Evolutionary conservation across 2,329 filamentous ascomycete species (phyloP), one percentile per base, ranked within the genome.

Genomic region (Ceratocystis ficicola): DNA sequence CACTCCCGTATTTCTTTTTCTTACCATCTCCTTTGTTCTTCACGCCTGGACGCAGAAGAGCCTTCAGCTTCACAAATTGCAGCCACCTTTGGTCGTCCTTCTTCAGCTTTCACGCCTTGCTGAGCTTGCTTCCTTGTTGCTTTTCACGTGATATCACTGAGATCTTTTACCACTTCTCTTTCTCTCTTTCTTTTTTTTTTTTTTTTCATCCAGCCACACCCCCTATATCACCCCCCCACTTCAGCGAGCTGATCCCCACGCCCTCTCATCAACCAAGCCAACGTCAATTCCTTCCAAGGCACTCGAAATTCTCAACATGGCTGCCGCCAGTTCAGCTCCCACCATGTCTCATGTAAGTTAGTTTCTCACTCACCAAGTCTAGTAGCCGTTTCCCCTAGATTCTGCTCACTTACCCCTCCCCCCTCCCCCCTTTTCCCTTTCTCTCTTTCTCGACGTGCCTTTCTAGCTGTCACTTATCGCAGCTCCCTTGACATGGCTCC

Each of bases 111-210:
- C 20, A 25, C 50, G 25, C 20, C 50, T 28, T 25, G 22, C 12
- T 12, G 12, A 41, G 36, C 36, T 41, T 41, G 25, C 50, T 7
- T 30, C 15, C 22, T 57, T n/a, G 22, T 12, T 57, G 1, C 25
- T 28, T 22, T 57, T 30, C 52, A 57, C 52, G 52, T 57, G 52
- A 57, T 57, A 30, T 57, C 52, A 30, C 52, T 12, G n/a, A 28
- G 1, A 57, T 17, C 52, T 57, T 28, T 28, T 12, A 22, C 17
- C 25, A 12, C 10, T 50, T 28, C 30, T 30, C 20, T 41, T 41
- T 28, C 52, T 12, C 52, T 28, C 15, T 28, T 30, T 50, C 22
- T 30, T 30, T 30, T 5, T 57, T 15, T 57, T 12, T 57, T n/a
- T n/a, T 28, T 57, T 15, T 57, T 57, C 25, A 57, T 57, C 25